phyloP scores from a whole-genome alignment of 805 yeast species.

The Yarrowia sp. region DNA sequence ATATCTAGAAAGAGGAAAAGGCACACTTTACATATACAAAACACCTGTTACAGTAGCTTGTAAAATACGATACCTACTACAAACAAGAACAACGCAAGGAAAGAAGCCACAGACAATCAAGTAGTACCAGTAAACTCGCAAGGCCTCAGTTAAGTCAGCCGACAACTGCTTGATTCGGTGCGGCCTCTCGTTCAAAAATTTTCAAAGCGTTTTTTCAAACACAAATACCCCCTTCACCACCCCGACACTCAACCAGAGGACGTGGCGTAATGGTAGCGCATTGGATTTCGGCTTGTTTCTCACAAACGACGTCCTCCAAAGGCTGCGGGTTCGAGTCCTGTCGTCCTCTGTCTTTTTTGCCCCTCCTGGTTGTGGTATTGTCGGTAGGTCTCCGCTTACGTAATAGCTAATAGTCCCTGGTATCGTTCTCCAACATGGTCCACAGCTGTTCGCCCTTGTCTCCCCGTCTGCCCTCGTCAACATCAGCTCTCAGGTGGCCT shows the following conservation, averaged over 20 bases:
- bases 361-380: no score
- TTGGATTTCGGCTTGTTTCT: constrained; percentile 19
- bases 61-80: no score
- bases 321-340: constrained; percentile 30
- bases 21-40: no score
- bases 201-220: not conserved
- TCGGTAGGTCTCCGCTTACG: not conserved
- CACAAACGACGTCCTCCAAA: constrained; percentile 20
- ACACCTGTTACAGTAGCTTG: no score
- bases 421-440: constrained; percentile 50
- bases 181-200: no score
- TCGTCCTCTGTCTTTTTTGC: constrained; percentile 13
- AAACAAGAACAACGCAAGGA: no score
- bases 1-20: no score
- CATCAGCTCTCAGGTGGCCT: constrained; percentile 52
- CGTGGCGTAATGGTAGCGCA: constrained; percentile 29
- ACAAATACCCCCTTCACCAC: not conserved
- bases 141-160: no score
- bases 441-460: constrained; percentile 51
- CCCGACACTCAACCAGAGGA: not conserved
- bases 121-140: no score
- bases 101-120: no score
- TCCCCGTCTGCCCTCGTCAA: constrained; percentile 48
- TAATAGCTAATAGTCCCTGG: not conserved
- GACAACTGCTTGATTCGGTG: no score